phyloP scores from a whole-genome alignment of 805 yeast species.

The Debaryomyces hansenii region DNA sequence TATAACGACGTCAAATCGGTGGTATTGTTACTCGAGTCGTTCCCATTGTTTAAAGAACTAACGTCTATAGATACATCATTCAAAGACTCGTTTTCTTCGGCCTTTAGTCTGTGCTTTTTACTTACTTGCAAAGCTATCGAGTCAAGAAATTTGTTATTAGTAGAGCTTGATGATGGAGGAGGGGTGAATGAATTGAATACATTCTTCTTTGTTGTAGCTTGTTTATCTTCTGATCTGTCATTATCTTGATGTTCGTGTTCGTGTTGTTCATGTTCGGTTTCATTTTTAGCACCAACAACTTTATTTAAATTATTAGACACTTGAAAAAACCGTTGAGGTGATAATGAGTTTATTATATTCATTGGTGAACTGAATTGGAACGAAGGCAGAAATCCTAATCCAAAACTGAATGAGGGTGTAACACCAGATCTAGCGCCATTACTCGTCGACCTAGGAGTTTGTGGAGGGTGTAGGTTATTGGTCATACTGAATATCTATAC shows the following conservation, averaged over 20 bases:
- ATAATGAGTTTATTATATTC: slow-evolving; percentile 24
- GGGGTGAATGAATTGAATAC: slow-evolving; percentile 17
- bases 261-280: not conserved
- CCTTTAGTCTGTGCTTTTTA: slow-evolving; percentile 1
- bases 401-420: slow-evolving; percentile 39
- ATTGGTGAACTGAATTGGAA: slow-evolving; percentile 39
- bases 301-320: slow-evolving; percentile 18
- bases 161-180: slow-evolving; percentile 12
- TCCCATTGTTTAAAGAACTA: slow-evolving; percentile 24
- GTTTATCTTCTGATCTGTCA: not conserved
- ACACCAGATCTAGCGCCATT: slow-evolving; percentile 8
- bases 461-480: slow-evolving; percentile 9
- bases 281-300: slow-evolving; percentile 6
- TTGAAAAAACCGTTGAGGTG: slow-evolving; percentile 36
- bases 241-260: not conserved
- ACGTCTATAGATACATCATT: slow-evolving; percentile 21
- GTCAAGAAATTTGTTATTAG: slow-evolving; percentile 16
- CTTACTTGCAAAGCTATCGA: slow-evolving; percentile 10
- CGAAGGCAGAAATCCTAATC: slow-evolving; percentile 44
- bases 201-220: slow-evolving; percentile 3
- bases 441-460: slow-evolving; percentile 15
- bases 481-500: not conserved
- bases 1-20: slow-evolving; percentile 19
- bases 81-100: slow-evolving; percentile 1
- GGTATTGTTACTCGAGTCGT: slow-evolving; percentile 8